phyloP scores from a whole-genome alignment of 1,139 yeast species.

The Dujonia santamariae region DNA sequence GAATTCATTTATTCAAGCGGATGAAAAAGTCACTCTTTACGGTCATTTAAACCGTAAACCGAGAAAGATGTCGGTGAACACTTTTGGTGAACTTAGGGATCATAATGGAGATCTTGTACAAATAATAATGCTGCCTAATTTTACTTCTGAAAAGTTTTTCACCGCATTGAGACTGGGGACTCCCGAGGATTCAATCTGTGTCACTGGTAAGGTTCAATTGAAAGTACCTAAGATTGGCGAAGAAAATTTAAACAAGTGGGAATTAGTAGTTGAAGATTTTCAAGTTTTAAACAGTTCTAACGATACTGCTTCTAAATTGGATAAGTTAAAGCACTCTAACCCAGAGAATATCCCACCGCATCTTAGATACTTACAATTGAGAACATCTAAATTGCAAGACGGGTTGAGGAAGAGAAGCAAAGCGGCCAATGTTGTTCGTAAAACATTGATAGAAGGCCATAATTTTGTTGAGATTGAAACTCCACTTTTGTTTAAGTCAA shows the following conservation, averaged over 20 bases:
- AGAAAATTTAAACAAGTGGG: slow-evolving; percentile 38
- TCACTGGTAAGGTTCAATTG: slow-evolving; percentile 52
- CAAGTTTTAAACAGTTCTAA: slow-evolving; percentile 66
- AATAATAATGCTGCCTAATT: slow-evolving; percentile 48
- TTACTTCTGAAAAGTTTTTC: slow-evolving; percentile 33
- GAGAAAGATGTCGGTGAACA: slow-evolving; percentile 41
- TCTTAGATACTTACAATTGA: slow-evolving; percentile 73
- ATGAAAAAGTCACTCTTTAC: slow-evolving; percentile 40
- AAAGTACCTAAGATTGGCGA: slow-evolving; percentile 26
- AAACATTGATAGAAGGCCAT: slow-evolving; percentile 38
- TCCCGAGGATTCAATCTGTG: slow-evolving; percentile 73
- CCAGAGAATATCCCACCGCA: slow-evolving; percentile 69
- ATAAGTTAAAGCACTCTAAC: slow-evolving; percentile 48
- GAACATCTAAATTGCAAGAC: slow-evolving; percentile 59
- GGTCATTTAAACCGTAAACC: slow-evolving; percentile 87
- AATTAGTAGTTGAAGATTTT: slow-evolving; percentile 50
- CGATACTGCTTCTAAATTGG: slow-evolving; percentile 68
- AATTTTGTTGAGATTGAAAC: slow-evolving; percentile 86
- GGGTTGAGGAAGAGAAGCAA: slow-evolving; percentile 60
- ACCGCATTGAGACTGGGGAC: slow-evolving; percentile 48
- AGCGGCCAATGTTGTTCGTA: slow-evolving; percentile 55
- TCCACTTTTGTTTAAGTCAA: slow-evolving; percentile 86
- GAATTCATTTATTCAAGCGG: slow-evolving; percentile 11
- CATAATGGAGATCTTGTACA: slow-evolving; percentile 65
- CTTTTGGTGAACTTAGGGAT: slow-evolving; percentile 76